These are phyloP conservation scores for Parafenestella ontariensis DNA, from an alignment of 2,329 filamentous ascomycete genomes.

Conservation along the genomic window DNA sequence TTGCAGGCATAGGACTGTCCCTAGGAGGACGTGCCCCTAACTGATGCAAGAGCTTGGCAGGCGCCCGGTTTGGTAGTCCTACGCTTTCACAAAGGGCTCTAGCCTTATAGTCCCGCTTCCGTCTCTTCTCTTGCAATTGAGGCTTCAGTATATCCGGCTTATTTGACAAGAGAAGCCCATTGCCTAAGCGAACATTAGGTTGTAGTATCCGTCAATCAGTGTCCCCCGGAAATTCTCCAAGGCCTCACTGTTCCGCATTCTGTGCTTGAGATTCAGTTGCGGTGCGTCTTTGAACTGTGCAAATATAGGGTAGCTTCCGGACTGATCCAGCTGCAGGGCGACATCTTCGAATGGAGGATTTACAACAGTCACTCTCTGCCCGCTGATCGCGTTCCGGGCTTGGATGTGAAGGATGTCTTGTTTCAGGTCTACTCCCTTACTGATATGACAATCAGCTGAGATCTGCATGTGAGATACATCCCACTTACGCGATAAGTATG, in stretches of 20 bases:
- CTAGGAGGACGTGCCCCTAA: not conserved
- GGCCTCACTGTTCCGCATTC: constrained; percentile 3
- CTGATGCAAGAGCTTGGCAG: not conserved
- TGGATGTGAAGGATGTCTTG: constrained; percentile 5
- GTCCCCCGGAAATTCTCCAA: constrained; percentile 26
- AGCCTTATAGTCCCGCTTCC: not conserved
- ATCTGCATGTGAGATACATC: too few species aligned
- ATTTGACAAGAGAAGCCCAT: constrained; percentile 14
- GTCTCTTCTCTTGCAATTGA: constrained; percentile 1
- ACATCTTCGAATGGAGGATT: constrained; percentile 14
- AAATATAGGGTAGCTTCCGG: constrained; percentile 2
- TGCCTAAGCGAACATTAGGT: constrained; percentile 27
- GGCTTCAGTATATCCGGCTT: constrained; percentile 5
- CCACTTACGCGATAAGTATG: constrained; percentile 21
- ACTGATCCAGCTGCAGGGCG: constrained; percentile 5
- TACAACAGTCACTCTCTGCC: constrained; percentile 9
- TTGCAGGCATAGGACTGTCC: not conserved
- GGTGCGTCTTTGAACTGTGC: constrained; percentile 5
- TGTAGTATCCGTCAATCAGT: constrained; percentile 27
- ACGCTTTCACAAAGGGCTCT: not conserved
- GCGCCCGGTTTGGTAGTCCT: not conserved
- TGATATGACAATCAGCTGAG: constrained; percentile 3
- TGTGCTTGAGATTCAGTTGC: not conserved
- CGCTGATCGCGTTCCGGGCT: constrained; percentile 16
- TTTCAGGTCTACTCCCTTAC: constrained; percentile 1